Evolutionary conservation across 306 rosid genomes (phyloP), one percentile per base, ranked within the genome.

Genomic region (Betula pendula): DNA sequence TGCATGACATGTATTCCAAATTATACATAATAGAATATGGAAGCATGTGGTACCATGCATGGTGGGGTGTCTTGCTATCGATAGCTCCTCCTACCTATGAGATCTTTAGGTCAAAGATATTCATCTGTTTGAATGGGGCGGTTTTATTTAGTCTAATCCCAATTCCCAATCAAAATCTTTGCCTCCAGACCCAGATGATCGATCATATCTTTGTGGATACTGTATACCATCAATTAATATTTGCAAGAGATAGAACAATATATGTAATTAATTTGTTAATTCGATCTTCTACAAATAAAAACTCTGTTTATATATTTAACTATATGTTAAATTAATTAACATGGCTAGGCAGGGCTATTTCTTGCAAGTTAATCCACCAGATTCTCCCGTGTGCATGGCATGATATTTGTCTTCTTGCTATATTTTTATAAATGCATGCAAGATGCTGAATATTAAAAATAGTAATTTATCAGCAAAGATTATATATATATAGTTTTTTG

Each of bases 41-140:
- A 78, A 76, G 70, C 55, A 70, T 20, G 43, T 20, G 43, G n/a
- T 35, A 19, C 48, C 81, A 78, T 77, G 70, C 81, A 76, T 82
- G 87, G 87, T 84, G 87, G 84, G 75, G 77, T 80, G 83, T 81
- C 80, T 75, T 58, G 77, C 71, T 76, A 5, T 75, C 40, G 85
- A 87, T 75, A 83, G 83, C 81, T 77, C 77, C 80, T 74, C 76
- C 74, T 81, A 84, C 87, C 90, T 81, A 77, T 71, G 87, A 86
- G 68, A 91, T 91, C 94, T 86, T 48, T 76, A 63, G 90, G 96
- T 89, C 92, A 89, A 87, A 91, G 94, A 91, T 38, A 38, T 38
- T 89, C 81, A 77, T 91, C 56, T 52, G 80, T 89, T 89, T 87
- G 90, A 84, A 82, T 17, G 50, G 68, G 66, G 42, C 60, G 56